Percentiles rank a stretch among this genome's conserved stretches.
phyloP scores from a whole-genome alignment of 352 stramenopile species.

The Phytopythium cucurbitacearum region DNA sequence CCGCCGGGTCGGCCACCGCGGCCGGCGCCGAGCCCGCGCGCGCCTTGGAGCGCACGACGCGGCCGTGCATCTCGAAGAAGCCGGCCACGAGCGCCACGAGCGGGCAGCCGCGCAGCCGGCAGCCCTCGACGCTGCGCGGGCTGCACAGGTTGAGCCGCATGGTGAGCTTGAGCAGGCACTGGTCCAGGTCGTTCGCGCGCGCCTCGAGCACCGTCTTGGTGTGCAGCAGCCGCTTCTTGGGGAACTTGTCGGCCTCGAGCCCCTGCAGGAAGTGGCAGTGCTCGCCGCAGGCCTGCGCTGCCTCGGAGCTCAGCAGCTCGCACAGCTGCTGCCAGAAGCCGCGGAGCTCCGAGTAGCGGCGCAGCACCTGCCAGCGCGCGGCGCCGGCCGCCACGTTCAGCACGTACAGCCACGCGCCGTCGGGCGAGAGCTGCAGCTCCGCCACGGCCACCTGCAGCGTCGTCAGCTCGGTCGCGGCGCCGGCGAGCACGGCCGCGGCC shows the following conservation, averaged over 20 bases:
- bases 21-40: too few relatives aligned
- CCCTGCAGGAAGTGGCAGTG: slow-evolving; percentile 64
- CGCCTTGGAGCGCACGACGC: too few relatives aligned
- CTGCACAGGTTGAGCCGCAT: slow-evolving; percentile 71
- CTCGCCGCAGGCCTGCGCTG: slow-evolving; percentile 30
- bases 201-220: slow-evolving; percentile 61
- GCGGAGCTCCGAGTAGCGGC: slow-evolving; percentile 74
- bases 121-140: slow-evolving; percentile 32
- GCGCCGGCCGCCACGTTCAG: slow-evolving; percentile 48
- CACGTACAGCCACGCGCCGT: slow-evolving; percentile 67
- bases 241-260: slow-evolving; percentile 69
- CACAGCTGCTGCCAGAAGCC: slow-evolving; percentile 56
- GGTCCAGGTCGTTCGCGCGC: slow-evolving; percentile 45
- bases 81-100: slow-evolving; percentile 33
- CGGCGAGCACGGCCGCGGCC: slow-evolving; percentile 13
- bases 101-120: slow-evolving; percentile 36
- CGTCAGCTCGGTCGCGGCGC: slow-evolving; percentile 29
- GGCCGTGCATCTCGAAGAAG: slow-evolving; percentile 42
- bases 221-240: slow-evolving; percentile 66
- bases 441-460: slow-evolving; percentile 47
- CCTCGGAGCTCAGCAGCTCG: slow-evolving; percentile 23
- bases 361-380: slow-evolving; percentile 43
- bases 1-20: too few relatives aligned
- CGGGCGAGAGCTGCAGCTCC: slow-evolving; percentile 46
- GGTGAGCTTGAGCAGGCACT: slow-evolving; percentile 56